A percentile compares a stretch with the other conserved stretches of the same genome.
Evolutionary conservation across 176 grass and related monocot species (phyloP).

Genomic region (Poa annua): DNA sequence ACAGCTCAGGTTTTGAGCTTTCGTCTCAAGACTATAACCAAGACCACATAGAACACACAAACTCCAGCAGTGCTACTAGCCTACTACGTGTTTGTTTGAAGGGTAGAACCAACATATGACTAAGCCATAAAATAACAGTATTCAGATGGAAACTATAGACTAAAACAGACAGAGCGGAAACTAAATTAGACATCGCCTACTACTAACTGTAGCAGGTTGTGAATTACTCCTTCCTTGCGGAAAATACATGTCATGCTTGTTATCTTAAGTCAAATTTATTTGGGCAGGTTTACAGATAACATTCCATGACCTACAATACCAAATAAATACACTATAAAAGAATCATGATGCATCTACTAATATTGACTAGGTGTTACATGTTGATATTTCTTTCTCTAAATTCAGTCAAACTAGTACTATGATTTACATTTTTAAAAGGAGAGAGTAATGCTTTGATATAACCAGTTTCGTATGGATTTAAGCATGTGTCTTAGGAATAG

Average conservation of each 20-base stretch:
- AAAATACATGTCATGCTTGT: not conserved
- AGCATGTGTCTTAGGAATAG: conserved; percentile 17
- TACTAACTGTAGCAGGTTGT: conserved; percentile 29
- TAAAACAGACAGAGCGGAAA: not conserved
- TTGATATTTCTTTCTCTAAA: not conserved
- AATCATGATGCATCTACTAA: not conserved
- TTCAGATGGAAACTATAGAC: not conserved
- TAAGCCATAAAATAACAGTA: conserved; percentile 4
- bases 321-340: not conserved
- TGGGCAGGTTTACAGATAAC: not conserved
- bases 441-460: not conserved
- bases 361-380: not conserved
- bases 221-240: not conserved
- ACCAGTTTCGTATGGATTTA: not conserved
- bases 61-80: not conserved
- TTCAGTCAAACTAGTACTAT: not conserved
- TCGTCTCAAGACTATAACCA: conserved; percentile 48
- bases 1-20: conserved; percentile 60
- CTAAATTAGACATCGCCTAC: not conserved
- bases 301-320: not conserved
- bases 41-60: conserved; percentile 34
- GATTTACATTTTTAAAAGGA: not conserved
- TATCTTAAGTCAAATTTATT: not conserved
- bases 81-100: conserved; percentile 21
- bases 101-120: conserved; percentile 29